These are phyloP conservation scores for Dothideomycetes sp. DNA, from an alignment of 2,329 filamentous ascomycete species.

Conservation along the genomic window DNA sequence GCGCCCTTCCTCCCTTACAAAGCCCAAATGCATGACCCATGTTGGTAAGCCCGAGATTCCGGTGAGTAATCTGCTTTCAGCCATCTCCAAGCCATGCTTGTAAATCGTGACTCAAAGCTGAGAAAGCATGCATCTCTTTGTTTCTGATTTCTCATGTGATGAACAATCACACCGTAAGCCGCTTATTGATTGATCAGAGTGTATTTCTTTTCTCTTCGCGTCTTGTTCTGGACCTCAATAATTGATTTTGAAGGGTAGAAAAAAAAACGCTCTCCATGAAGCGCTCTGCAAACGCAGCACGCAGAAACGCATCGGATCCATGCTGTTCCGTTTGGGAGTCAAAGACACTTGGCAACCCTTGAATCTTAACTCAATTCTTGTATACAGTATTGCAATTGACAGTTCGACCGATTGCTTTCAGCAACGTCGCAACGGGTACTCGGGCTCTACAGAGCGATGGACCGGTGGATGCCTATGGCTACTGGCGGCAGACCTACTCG, in stretches of 20 bases:
- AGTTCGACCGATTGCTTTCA: constrained; percentile 7
- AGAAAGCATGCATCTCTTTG: constrained; percentile 3
- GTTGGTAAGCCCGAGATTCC: no score
- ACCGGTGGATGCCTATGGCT: no score
- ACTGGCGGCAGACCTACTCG: no score
- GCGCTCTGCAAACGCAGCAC: constrained; percentile 1
- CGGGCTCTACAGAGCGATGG: constrained; percentile 1
- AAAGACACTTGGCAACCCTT: neutral
- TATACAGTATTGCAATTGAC: constrained; percentile 1
- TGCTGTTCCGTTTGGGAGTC: neutral
- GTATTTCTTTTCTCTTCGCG: neutral
- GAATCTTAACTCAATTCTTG: neutral
- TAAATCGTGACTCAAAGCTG: no score
- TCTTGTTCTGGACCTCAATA: constrained; percentile 2
- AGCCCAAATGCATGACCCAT: neutral
- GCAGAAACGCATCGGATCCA: constrained; percentile 4
- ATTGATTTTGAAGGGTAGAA: neutral
- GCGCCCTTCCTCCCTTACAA: neutral
- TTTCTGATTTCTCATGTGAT: neutral
- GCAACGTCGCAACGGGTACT: constrained; percentile 8
- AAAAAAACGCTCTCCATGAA: constrained; percentile 1
- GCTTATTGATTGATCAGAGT: constrained; percentile 2
- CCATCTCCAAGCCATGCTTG: no score
- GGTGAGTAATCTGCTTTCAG: no score
- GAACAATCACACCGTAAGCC: constrained; percentile 11